A percentile compares a stretch with the other conserved stretches of the same genome.
These are phyloP conservation scores for Sphagnum fallax DNA, from an alignment of 228 moss, liverwort and hornwort species.

Conservation along the genomic window DNA sequence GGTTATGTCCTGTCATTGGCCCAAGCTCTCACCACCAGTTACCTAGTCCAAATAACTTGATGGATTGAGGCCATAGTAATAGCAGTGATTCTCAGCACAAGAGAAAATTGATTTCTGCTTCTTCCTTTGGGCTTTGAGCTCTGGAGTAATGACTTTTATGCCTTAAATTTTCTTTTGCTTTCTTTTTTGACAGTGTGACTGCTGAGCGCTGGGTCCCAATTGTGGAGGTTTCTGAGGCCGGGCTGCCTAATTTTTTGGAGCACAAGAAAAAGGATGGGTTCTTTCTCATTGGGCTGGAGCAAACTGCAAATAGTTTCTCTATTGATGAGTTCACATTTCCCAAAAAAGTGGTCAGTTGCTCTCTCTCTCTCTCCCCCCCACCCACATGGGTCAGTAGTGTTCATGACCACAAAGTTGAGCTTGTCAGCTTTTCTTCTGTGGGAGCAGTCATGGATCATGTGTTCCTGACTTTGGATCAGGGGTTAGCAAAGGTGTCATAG, in stretches of 20 bases:
- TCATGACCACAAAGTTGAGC: too few relatives aligned
- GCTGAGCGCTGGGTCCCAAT: constrained; percentile 49
- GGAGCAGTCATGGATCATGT: too few relatives aligned
- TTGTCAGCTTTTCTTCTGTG: too few relatives aligned
- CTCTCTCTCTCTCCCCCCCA: background rate
- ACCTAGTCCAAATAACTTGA: background rate
- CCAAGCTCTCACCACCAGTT: background rate
- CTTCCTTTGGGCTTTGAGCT: too few relatives aligned
- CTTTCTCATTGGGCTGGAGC: constrained; percentile 57
- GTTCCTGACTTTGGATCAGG: too few relatives aligned
- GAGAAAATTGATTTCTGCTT: too few relatives aligned
- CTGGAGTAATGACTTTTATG: too few relatives aligned
- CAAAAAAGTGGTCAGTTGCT: constrained; percentile 50
- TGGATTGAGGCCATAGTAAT: background rate
- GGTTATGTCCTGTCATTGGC: too few relatives aligned
- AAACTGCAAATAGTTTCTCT: constrained; percentile 41
- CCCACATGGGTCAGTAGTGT: too few relatives aligned
- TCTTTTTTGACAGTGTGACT: constrained; percentile 34
- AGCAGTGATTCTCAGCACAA: background rate
- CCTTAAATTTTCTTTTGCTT: background rate
- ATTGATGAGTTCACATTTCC: constrained; percentile 48
- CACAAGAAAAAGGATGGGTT: constrained; percentile 58
- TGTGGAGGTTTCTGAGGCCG: constrained; percentile 50
- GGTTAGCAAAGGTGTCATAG: too few relatives aligned
- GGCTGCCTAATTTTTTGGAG: constrained; percentile 39